Evolutionary conservation across 768 basidiomycete species (phyloP), one percentile per base, ranked within the genome.

Genomic region (Boletus subparvulus): DNA sequence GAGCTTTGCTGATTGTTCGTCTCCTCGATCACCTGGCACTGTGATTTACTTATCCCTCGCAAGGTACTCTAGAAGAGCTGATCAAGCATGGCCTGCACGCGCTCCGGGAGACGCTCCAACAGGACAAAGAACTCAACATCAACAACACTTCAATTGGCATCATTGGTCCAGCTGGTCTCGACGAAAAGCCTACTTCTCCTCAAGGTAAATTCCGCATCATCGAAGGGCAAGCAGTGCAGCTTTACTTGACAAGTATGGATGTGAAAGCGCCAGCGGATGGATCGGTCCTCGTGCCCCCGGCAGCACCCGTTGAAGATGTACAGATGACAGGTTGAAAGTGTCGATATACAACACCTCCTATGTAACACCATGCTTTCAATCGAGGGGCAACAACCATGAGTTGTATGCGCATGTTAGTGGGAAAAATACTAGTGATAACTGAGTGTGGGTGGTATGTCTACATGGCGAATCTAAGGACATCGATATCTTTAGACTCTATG

Each of bases 141-240:
- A 85, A 90, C 70, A 99, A 99, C 78, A 99, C 97, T 2, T 94
- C 92, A 2, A 86, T 98, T 63, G 95, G 94, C 32, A 91, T 99
- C 68, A 80, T 98, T 56, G 96, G 96, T 11, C 82, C 88, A 12
- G 74, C 79, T 32, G 83, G 87, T 62, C 68, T 73, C 35, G 76
- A 85, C 56, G 87, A 93, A 73, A 78, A 72, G 42, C 63, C 66
- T n/a, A 69, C 78, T 17, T 76, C 80, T 4, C 75, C 80, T 28
- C 78, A 77, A 60, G 85, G 87, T 19, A 66, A 80, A 57, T 97
- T 97, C 83, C 83, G 90, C 51, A 94, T 95, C 64, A 77, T 96
- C 36, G 96, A 98, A 69, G 94, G 89, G 42, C 86, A 90, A 14
- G 75, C 76, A 46, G 82, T 98, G 17, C 81, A 84, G 60, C 78